These are phyloP conservation scores for Gastrolobium bilobum DNA, from an alignment of 306 rosid species.

Conservation along the genomic window DNA sequence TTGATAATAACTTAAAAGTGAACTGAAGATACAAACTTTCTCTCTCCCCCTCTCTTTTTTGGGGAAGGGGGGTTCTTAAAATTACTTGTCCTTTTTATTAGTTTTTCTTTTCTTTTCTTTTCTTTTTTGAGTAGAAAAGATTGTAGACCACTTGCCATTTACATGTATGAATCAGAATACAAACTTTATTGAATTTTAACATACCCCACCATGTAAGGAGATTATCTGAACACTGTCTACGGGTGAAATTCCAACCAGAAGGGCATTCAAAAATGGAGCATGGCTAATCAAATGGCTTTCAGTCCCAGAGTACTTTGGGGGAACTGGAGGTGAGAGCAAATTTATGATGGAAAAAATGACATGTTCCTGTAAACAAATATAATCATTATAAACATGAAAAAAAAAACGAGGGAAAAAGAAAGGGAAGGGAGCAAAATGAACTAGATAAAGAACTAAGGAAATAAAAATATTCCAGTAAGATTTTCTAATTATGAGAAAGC, in stretches of 20 bases:
- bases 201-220: slow-evolving; percentile 93
- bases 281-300: slow-evolving; percentile 81
- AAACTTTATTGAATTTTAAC: slow-evolving; percentile 41
- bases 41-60: neutral
- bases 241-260: slow-evolving; percentile 86
- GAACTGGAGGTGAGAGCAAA: slow-evolving; percentile 82
- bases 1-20: slow-evolving; percentile 1
- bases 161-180: slow-evolving; percentile 16
- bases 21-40: slow-evolving; percentile 28
- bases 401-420: neutral
- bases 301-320: slow-evolving; percentile 64
- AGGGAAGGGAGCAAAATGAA: slow-evolving; percentile 24
- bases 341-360: slow-evolving; percentile 78
- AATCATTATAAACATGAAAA: slow-evolving; percentile 31
- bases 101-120: neutral
- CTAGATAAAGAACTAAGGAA: slow-evolving; percentile 1
- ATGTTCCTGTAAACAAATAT: slow-evolving; percentile 77
- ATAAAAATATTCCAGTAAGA: slow-evolving; percentile 9
- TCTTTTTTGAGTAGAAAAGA: neutral
- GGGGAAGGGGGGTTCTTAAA: neutral
- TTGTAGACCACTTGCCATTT: neutral
- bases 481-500: slow-evolving; percentile 37
- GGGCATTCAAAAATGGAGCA: slow-evolving; percentile 87
- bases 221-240: slow-evolving; percentile 94
- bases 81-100: neutral